Evolutionary conservation across 2,329 filamentous ascomycete species (phyloP), one percentile per base, ranked within the genome.

Genomic region (Fusarium poae): DNA sequence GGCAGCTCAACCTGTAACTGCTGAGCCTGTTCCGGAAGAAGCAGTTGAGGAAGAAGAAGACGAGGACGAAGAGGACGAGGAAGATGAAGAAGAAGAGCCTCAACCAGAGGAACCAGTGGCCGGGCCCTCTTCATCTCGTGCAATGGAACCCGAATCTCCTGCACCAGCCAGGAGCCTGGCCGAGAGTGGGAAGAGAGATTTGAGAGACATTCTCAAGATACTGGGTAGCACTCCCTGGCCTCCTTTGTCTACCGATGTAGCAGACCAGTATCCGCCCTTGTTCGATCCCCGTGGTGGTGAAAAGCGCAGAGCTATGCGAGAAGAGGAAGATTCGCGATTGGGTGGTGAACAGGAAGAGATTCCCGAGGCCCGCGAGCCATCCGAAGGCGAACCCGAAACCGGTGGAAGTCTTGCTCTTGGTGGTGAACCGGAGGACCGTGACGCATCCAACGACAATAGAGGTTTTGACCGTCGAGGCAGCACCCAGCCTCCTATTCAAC

Each of bases 391-490:
- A 58, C 88, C 89, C 2, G 94, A 96, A 78, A 92, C 92, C 70
- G 92, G 92, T 45, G 88, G 89, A 16, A 98, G 95, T 77, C 84
- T 96, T 60, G 94, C 97, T 61, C 85, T 98, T 20, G 95, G 95
- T 59, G 95, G 95, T 43, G 95, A 98, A 77, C 95, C 95, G 0
- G 95, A 98, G 77, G 93, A 97, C 70, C 85, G 87, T 65, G 90
- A 93, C 23, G 80, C 81, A 44, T 75, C 79, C 20, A 82, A 83
- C 20, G 86, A 88, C 50, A 79, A 79, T 39, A 82, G 85, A 71
- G 76, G 78, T 46, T 86, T 86, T 40, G 84, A 86, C 61, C 86
- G 89, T 64, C 86, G 89, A 50, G 88, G 89, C 62, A 88, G 88
- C 15, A 89, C 93, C 10, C 93, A 94, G 73, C 90, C 92, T 4